A percentile compares a stretch with the other conserved stretches of the same genome.
These are phyloP conservation scores for Symbiodinium pilosum DNA, from an alignment of 73 alveolate genomes.

Conservation along the genomic window DNA sequence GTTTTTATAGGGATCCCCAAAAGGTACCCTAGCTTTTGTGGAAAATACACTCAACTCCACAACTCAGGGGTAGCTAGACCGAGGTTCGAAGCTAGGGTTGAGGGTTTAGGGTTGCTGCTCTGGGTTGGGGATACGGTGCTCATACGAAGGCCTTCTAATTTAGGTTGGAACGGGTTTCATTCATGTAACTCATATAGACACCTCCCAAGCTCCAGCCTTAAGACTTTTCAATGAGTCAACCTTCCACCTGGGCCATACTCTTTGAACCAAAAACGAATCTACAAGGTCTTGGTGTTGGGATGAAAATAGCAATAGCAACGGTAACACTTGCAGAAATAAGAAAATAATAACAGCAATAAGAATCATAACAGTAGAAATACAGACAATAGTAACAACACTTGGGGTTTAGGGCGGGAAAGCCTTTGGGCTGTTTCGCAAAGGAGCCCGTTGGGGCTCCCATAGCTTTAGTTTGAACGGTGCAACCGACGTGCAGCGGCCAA, in stretches of 20 bases:
- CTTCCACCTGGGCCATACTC: not conserved
- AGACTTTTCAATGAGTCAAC: not conserved
- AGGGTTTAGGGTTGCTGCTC: not conserved
- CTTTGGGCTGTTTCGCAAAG: too few species aligned
- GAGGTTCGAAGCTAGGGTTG: not conserved
- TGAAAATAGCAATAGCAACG: not conserved
- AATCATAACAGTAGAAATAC: not conserved
- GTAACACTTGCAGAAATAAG: not conserved
- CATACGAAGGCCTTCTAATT: too few species aligned
- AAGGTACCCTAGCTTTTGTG: too few species aligned
- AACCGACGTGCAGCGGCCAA: too few species aligned
- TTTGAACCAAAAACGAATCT: not conserved
- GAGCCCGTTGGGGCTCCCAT: too few species aligned
- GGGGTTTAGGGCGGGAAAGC: too few species aligned
- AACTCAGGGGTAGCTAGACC: too few species aligned
- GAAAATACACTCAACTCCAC: too few species aligned
- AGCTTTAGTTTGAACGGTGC: too few species aligned
- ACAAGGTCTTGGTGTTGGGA: not conserved
- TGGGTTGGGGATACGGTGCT: not conserved
- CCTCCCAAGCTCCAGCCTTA: not conserved
- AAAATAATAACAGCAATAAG: not conserved
- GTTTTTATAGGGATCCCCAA: too few species aligned
- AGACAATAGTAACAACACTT: not conserved
- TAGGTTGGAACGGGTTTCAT: not conserved
- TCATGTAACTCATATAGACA: not conserved